Percentiles rank a stretch among this genome's conserved stretches.
phyloP scores from a whole-genome alignment of 352 stramenopile genomes.

The Phytophthora megakarya region DNA sequence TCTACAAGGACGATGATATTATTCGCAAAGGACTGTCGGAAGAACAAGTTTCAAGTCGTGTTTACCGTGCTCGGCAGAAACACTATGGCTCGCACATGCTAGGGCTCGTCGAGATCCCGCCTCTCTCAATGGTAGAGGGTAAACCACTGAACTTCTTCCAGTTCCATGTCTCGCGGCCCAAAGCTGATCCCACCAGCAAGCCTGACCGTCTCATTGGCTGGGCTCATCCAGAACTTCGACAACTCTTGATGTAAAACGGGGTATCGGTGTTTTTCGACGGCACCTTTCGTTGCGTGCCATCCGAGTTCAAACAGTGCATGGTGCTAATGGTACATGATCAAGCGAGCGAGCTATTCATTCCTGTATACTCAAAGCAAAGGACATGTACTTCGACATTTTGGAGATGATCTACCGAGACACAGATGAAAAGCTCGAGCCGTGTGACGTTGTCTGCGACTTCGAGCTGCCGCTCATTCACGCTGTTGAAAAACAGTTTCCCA shows the following conservation, averaged over 20 bases:
- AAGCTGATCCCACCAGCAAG: neutral
- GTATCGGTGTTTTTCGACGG: constrained; percentile 6
- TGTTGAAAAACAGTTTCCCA: neutral
- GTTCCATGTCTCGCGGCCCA: neutral
- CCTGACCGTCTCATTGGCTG: neutral
- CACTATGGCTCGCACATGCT: neutral
- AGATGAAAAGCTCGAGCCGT: neutral
- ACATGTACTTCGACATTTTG: neutral
- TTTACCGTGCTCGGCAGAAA: too few species aligned
- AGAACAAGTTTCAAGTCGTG: too few species aligned
- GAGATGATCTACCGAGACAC: neutral
- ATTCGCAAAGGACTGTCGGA: too few species aligned
- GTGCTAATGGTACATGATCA: constrained; percentile 12
- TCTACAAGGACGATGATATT: too few species aligned
- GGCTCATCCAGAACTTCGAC: neutral
- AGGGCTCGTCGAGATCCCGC: neutral
- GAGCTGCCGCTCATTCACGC: too few species aligned
- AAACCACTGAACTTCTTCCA: neutral
- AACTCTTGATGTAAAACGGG: constrained; percentile 10
- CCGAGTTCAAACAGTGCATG: constrained; percentile 7
- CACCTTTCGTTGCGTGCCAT: neutral
- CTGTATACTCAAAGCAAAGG: constrained; percentile 3
- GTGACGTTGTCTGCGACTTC: neutral
- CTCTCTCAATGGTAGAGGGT: neutral
- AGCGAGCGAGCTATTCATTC: constrained; percentile 7